Percentiles rank a stretch among this genome's conserved stretches.
These are phyloP conservation scores for Scenedesmus sp. DNA, from an alignment of 163 green algal genomes.

Conservation along the genomic window DNA sequence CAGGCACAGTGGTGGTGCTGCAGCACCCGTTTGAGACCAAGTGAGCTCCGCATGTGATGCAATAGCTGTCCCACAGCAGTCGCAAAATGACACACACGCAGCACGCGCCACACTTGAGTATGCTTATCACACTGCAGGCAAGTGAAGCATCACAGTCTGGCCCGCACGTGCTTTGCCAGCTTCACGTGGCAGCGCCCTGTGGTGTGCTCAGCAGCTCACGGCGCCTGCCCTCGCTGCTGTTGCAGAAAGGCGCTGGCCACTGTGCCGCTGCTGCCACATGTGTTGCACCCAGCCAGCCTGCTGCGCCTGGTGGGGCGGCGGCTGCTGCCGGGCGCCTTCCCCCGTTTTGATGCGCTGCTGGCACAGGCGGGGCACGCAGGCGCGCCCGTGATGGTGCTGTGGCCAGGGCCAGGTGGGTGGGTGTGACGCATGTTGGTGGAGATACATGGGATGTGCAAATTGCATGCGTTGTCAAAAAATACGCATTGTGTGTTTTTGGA, in stretches of 20 bases:
- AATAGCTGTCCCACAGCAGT: neutral
- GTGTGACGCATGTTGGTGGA: neutral
- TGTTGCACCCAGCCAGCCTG: conserved; percentile 44
- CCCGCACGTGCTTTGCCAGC: too few relatives aligned
- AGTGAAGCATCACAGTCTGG: too few relatives aligned
- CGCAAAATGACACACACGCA: neutral
- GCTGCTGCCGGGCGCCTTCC: neutral
- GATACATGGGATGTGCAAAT: too few relatives aligned
- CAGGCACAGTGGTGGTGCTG: conserved; percentile 56
- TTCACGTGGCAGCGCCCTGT: too few relatives aligned
- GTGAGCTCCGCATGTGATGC: neutral
- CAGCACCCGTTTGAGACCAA: conserved; percentile 65
- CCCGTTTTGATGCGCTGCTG: neutral
- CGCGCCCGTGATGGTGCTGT: conserved; percentile 30
- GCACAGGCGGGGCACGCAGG: neutral
- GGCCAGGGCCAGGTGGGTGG: neutral
- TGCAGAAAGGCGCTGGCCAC: conserved; percentile 56
- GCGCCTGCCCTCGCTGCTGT: neutral
- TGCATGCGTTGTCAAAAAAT: too few relatives aligned
- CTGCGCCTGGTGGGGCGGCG: conserved; percentile 46
- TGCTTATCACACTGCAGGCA: neutral
- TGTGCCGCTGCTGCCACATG: conserved; percentile 55
- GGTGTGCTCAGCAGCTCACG: too few relatives aligned
- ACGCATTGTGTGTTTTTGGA: neutral
- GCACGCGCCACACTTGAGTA: neutral